A percentile compares a stretch with the other conserved stretches of the same genome.
Evolutionary conservation across 2,329 filamentous ascomycete species (phyloP).

Genomic region (Penicillium sp.): DNA sequence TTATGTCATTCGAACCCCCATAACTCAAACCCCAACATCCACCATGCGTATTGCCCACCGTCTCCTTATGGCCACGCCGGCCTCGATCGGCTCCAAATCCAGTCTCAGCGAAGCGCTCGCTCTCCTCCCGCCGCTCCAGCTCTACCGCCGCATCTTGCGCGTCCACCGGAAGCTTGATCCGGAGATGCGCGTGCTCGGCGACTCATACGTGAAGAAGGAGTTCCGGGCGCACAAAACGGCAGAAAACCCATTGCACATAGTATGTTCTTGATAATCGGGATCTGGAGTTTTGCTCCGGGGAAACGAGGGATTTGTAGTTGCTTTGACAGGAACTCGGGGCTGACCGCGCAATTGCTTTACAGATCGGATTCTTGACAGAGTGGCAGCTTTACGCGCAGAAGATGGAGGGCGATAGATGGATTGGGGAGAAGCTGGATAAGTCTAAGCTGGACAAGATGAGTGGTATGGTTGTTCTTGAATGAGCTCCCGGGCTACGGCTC

Average conservation of each 20-base stretch:
- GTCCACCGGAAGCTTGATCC: constrained; percentile 75
- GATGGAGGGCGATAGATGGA: constrained; percentile 84
- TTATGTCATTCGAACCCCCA: constrained; percentile 24
- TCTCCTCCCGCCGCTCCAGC: constrained; percentile 79
- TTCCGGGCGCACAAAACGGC: constrained; percentile 80
- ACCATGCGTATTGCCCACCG: constrained; percentile 38
- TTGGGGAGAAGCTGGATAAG: constrained; percentile 78
- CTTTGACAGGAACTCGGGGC: background rate
- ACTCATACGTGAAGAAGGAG: constrained; percentile 90
- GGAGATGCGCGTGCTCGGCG: constrained; percentile 79
- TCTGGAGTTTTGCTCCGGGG: background rate
- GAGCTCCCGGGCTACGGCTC: background rate
- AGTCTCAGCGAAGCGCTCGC: constrained; percentile 57
- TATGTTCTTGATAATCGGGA: constrained; percentile 47
- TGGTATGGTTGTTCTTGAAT: constrained; percentile 58
- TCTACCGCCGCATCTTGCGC: constrained; percentile 85
- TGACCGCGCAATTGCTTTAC: constrained; percentile 2
- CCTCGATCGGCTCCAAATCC: constrained; percentile 41
- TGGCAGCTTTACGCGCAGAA: constrained; percentile 96
- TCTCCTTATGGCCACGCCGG: constrained; percentile 43
- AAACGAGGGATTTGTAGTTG: background rate
- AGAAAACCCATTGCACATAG: constrained; percentile 90
- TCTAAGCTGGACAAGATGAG: constrained; percentile 91
- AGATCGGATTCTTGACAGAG: constrained; percentile 95
- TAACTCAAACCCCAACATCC: background rate